phyloP scores from a whole-genome alignment of 768 basidiomycete genomes.

The Gloeopeniophorella convolvens region DNA sequence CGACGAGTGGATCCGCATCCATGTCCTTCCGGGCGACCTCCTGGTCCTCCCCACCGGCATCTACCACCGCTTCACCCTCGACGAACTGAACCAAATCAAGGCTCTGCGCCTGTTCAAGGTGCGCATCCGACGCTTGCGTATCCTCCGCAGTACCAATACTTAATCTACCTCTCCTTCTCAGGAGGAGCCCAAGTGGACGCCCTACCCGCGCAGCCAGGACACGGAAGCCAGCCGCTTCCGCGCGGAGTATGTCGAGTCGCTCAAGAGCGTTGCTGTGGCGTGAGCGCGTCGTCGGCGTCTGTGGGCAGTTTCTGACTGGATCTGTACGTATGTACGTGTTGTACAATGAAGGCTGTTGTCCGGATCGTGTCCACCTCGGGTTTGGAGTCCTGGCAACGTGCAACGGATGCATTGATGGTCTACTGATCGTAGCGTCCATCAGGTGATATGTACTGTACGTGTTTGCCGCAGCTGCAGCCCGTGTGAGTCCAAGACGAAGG shows the following conservation, averaged over 20 bases:
- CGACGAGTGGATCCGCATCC: constrained; percentile 78
- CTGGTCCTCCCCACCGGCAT: constrained; percentile 85
- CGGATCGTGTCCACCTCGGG: no score
- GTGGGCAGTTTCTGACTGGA: not conserved
- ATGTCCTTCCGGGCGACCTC: constrained; percentile 72
- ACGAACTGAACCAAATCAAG: constrained; percentile 63
- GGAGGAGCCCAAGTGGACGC: constrained; percentile 91
- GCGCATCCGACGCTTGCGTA: constrained; percentile 6
- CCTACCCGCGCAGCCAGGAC: constrained; percentile 54
- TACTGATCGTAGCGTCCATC: no score
- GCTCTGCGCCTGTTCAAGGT: constrained; percentile 85
- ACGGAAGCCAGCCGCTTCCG: constrained; percentile 65
- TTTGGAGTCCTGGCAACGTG: no score
- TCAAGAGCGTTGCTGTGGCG: not conserved
- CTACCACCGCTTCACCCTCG: constrained; percentile 92
- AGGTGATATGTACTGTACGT: no score
- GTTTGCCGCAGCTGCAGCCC: no score
- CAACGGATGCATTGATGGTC: no score
- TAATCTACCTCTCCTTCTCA: constrained; percentile 27
- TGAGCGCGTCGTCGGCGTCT: not conserved
- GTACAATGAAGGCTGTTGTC: not conserved
- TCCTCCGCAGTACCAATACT: not conserved
- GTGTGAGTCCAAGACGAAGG: no score
- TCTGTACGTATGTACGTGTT: not conserved
- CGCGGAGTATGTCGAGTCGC: constrained; percentile 47